phyloP scores from a whole-genome alignment of 805 yeast genomes.

The Starmerella bacillaris region DNA sequence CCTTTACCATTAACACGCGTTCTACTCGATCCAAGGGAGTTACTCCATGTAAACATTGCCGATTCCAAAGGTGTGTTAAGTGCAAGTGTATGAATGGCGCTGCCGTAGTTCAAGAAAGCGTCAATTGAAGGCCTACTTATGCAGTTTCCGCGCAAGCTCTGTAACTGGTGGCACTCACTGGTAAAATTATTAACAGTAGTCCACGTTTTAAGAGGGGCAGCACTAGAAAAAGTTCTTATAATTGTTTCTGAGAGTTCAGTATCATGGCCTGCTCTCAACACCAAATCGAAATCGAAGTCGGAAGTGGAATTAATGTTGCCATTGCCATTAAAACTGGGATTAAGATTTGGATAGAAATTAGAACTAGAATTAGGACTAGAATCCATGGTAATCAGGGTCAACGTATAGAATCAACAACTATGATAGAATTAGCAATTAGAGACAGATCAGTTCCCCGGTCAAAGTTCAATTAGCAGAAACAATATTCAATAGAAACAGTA shows the following conservation, averaged over 20 bases:
- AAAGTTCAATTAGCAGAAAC: no score
- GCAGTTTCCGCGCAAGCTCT: conserved; percentile 1
- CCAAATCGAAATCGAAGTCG: no score
- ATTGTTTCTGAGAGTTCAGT: background rate
- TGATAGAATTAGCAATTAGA: no score
- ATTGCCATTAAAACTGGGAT: no score
- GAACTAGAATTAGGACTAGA: no score
- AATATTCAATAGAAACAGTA: no score
- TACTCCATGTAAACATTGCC: conserved; percentile 37
- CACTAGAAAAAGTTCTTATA: background rate
- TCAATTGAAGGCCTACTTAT: background rate
- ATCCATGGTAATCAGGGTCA: no score
- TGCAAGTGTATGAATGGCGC: background rate
- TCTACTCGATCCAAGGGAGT: conserved; percentile 41
- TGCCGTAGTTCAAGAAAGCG: background rate
- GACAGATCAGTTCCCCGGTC: no score
- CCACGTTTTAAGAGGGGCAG: background rate
- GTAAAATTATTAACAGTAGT: background rate
- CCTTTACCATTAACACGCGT: conserved; percentile 31
- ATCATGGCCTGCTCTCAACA: background rate
- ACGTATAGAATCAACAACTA: no score
- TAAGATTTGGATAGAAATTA: no score
- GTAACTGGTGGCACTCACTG: conserved; percentile 4
- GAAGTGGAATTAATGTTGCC: no score
- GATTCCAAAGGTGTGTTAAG: background rate